Evolutionary conservation across 1,139 yeast genomes (phyloP), one percentile per base, ranked within the genome.

Genomic region (Yamadazyma atmosphaerica): DNA sequence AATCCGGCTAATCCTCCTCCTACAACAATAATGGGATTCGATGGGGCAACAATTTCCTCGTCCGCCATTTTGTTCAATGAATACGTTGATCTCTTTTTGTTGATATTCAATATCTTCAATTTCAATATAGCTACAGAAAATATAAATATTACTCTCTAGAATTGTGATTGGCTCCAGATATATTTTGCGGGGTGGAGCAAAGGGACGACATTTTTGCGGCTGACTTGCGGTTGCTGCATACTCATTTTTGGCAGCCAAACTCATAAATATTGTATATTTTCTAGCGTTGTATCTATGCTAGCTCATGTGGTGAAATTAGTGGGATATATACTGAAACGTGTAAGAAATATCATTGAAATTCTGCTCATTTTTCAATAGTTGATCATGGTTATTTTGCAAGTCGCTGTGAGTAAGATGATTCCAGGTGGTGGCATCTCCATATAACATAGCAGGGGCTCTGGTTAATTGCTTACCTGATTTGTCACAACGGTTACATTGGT

Each of bases 351-450:
- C 89, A 33, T 79, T 72, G 49, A 77, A 78, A 17, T 76, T 72
- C 16, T 74, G 66, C 57, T 92, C 99, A 54, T 84, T 88, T 43
- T 80, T 76, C 41, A 92, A 65, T 37, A 92, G 66, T 41, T 79
- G 72, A 56, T 92, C 98, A 53, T 89, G 86, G 31, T 90, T 87
- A 27, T 65, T 62, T 16, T 61, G 65, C 53, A 92, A 68, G 2
- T 77, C 79, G 3, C 65, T 72, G 45, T 77, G 86, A 41, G 83
- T 76, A 44, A 86, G 73, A 63, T 92, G 99, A 58, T 92, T 90
- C 99, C 99, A 92, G 0, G 97, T 83, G 0, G 97, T 92, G 0
- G 98, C 87, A 62, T 94, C 99, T 47, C 99, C 99, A 56, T 94
- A 94, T 30, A 92, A 69, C 96, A 92, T 89, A 1, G 96, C 96